Percentiles rank a stretch among this genome's conserved stretches.
These are phyloP conservation scores for Eutrema yunnanense DNA, from an alignment of 345 rosid species.

Conservation along the genomic window DNA sequence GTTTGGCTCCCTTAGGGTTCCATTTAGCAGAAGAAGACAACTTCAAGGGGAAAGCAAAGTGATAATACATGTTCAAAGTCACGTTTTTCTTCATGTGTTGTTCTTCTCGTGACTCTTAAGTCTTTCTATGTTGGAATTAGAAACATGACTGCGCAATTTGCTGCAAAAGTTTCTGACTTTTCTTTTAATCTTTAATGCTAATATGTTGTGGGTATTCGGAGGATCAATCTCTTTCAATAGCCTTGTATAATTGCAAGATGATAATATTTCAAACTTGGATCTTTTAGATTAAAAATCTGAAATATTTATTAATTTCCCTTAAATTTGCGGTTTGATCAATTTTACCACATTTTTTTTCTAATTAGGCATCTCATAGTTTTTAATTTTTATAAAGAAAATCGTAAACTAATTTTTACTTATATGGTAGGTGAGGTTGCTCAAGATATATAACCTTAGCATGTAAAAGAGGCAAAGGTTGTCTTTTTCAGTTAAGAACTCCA, in stretches of 20 bases:
- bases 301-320: background rate
- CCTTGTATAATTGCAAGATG: background rate
- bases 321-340: background rate
- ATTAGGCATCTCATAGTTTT: background rate
- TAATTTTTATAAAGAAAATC: background rate
- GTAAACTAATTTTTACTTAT: no score
- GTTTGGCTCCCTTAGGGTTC: constrained; percentile 70
- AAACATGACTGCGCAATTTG: background rate
- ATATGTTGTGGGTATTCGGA: no score
- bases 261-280: background rate
- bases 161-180: background rate
- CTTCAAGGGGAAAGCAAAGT: constrained; percentile 6
- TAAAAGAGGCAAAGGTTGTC: no score
- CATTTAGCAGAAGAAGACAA: constrained; percentile 27
- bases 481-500: no score
- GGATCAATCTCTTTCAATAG: background rate
- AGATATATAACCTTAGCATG: no score
- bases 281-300: background rate
- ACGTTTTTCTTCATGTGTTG: background rate
- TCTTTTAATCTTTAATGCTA: no score
- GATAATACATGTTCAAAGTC: background rate
- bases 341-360: background rate
- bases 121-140: background rate
- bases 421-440: no score
- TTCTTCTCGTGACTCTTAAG: constrained; percentile 8